A percentile compares a stretch with the other conserved stretches of the same genome.
Conservation (phyloP, 805 yeast species). For the Scheffersomyces coipomensis region DNA sequence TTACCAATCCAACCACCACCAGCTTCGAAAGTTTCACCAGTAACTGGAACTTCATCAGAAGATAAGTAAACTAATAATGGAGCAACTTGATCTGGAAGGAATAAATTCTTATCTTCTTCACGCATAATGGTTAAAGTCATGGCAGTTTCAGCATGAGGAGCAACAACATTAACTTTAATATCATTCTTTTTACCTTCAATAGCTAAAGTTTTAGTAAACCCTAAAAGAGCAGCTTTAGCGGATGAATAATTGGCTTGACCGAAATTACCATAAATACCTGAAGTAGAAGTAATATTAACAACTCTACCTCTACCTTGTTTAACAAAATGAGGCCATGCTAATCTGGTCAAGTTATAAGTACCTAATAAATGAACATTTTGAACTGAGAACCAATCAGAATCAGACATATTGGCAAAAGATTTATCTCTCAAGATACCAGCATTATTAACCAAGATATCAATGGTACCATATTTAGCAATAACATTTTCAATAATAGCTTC, state of each 20-base stretch:
- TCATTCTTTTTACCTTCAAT: constrained; percentile 82
- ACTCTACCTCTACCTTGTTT: constrained; percentile 80
- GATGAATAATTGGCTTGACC: constrained; percentile 97
- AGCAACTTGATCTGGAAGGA: constrained; percentile 85
- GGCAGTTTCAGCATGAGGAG: constrained; percentile 98
- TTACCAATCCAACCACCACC: constrained; percentile 97
- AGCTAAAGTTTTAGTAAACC: constrained; percentile 82
- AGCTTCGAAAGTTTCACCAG: constrained; percentile 84
- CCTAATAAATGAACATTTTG: constrained; percentile 80
- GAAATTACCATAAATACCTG: constrained; percentile 96
- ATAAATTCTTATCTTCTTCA: constrained; percentile 75
- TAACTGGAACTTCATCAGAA: constrained; percentile 67
- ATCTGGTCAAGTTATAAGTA: constrained; percentile 75
- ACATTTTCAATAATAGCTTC: constrained; percentile 77
- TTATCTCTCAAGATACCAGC: constrained; percentile 94
- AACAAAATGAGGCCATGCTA: constrained; percentile 88
- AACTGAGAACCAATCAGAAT: constrained; percentile 79
- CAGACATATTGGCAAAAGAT: constrained; percentile 81
- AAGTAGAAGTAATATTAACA: constrained; percentile 88
- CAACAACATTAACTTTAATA: constrained; percentile 78
- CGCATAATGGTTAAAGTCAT: constrained; percentile 90
- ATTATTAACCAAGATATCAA: constrained; percentile 84
- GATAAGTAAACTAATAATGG: constrained; percentile 81
- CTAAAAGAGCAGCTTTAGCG: constrained; percentile 87
- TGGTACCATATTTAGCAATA: constrained; percentile 70